phyloP scores from a whole-genome alignment of 2,329 filamentous ascomycete genomes.

The Zopfia rhizophila region DNA sequence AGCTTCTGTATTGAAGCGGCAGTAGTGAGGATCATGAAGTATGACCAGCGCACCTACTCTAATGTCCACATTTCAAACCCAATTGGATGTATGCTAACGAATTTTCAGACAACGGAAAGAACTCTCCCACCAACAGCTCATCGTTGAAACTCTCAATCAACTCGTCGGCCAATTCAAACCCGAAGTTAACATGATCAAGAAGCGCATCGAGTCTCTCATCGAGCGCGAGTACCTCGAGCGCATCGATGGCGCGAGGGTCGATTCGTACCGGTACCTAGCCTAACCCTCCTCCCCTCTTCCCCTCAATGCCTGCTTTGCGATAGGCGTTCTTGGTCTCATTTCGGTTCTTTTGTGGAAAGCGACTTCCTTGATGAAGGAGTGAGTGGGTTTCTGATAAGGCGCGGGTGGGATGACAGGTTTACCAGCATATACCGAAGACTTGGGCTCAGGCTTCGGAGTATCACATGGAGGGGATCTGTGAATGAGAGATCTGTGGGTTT shows the following conservation, averaged over 20 bases:
- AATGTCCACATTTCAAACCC: constrained; percentile 19
- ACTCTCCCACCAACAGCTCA: constrained; percentile 73
- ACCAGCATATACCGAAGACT: too few species aligned
- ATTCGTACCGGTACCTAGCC: constrained; percentile 77
- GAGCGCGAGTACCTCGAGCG: constrained; percentile 81
- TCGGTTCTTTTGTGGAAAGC: too few species aligned
- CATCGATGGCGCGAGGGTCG: constrained; percentile 70
- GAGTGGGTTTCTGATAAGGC: too few species aligned
- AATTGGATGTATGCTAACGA: constrained; percentile 42
- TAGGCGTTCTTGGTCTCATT: too few species aligned
- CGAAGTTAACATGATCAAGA: constrained; percentile 81
- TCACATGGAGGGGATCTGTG: too few species aligned
- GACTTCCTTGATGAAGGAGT: too few species aligned
- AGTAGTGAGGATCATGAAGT: constrained; percentile 88
- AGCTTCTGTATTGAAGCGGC: constrained; percentile 79
- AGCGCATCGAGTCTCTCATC: constrained; percentile 81
- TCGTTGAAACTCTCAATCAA: constrained; percentile 77
- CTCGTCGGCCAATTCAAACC: constrained; percentile 77
- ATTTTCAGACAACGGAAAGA: constrained; percentile 74
- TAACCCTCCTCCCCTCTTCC: constrained; percentile 57
- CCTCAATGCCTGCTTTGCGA: too few species aligned
- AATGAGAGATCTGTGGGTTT: too few species aligned
- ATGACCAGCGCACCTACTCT: constrained; percentile 50
- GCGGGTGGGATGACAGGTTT: too few species aligned
- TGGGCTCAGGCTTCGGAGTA: too few species aligned